Conservation (phyloP, 2,329 filamentous ascomycete species). For the Colletotrichum chrysophilum region DNA sequence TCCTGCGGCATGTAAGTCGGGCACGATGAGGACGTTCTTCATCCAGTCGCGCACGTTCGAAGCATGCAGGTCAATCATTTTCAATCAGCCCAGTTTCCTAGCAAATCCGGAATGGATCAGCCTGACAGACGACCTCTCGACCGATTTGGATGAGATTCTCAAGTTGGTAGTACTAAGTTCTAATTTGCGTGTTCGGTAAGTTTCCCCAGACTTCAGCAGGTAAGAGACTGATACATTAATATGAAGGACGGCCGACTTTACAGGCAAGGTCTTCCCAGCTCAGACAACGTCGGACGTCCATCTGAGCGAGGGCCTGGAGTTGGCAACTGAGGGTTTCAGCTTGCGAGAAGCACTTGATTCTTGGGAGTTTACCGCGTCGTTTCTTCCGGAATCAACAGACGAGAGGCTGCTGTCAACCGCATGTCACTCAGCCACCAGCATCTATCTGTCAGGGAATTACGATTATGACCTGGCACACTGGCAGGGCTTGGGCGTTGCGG, state of each 20-base stretch:
- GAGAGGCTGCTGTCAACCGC: slow-evolving; percentile 26
- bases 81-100: slow-evolving; percentile 32
- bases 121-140: neutral
- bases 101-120: slow-evolving; percentile 26
- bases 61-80: slow-evolving; percentile 34
- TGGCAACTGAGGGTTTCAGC: slow-evolving; percentile 26
- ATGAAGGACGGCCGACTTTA: neutral
- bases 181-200: slow-evolving; percentile 33
- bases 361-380: neutral
- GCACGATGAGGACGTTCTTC: slow-evolving; percentile 30
- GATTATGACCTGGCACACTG: slow-evolving; percentile 38
- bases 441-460: slow-evolving; percentile 41
- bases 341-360: slow-evolving; percentile 20
- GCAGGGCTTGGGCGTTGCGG: slow-evolving; percentile 24
- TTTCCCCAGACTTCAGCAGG: neutral
- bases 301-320: neutral
- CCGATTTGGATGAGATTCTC: slow-evolving; percentile 28
- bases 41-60: slow-evolving; percentile 34
- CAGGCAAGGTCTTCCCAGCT: neutral
- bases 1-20: slow-evolving; percentile 26
- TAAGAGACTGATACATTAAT: neutral
- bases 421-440: slow-evolving; percentile 37
- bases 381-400: neutral
- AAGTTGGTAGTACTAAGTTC: slow-evolving; percentile 36
- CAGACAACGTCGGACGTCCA: neutral